Base-by-base conservation (phyloP, 1,284 basidiomycete species). In the Fomitiporia mediterranea region DNA sequence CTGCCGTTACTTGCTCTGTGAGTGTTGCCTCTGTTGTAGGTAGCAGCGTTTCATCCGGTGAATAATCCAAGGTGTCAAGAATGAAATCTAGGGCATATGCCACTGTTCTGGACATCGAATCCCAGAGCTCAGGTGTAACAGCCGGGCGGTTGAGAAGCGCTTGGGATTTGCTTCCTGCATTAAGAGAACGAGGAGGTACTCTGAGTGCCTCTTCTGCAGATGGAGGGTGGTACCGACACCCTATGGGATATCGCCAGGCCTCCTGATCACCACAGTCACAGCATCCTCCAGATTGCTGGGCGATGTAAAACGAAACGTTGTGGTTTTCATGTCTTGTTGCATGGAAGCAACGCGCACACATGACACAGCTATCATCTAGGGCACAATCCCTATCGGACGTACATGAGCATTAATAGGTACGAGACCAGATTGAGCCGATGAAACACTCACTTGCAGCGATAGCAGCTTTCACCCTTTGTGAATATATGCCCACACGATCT, bases 231-330 rank as follows among this genome's bases (percentile, higher is more conserved):
- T 81, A 81, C 0, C 84, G 81, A 68, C 93, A 96, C 4, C 76
- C 71, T 19, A 90, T 78, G 28, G 79, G 72, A 4, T 66, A 64
- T 28, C 83, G 77, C 92, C 93, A 97, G 1, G 91, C 91, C 66
- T 94, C 89, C 25, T 80, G 75, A 66, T 96, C 94, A 19, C 93
- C 92, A 65, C 94, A 97, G 70, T 96, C 94, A 67, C 94, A 97
- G 62, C 90, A 94, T 2, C 92, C 89, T 7, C 91, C 91, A 0
- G 91, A 89, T 65, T 95, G 89, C 61, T 93, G 91, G 8, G 91
- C 87, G 60, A 93, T 88, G 68, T 91, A 92, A 73, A 95, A 95
- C 60, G 88, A 87, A 63, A 96, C 85, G 62, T 93, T 94, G 72
- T 97, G 94, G 35, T 84, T 85, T 37, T 76, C 74, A 67, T 97